These are phyloP conservation scores for Eucalyptus regnans DNA, from an alignment of 345 rosid genomes.

Conservation along the genomic window DNA sequence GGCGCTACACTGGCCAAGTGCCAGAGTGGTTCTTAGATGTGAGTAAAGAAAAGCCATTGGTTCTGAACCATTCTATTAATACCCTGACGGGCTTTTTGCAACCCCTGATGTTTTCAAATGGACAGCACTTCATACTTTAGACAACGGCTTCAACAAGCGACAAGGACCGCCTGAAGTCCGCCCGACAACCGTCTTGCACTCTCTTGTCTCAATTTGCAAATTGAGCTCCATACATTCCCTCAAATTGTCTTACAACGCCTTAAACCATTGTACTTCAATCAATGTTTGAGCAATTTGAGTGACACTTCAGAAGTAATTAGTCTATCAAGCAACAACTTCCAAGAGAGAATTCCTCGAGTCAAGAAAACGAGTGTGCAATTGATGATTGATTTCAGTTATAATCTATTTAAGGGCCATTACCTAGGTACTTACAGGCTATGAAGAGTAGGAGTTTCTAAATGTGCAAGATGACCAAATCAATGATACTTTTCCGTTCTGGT, in stretches of 20 bases:
- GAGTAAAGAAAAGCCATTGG: neutral
- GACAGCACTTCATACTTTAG: neutral
- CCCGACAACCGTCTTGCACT: neutral
- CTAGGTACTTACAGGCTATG: neutral
- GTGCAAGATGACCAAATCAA: neutral
- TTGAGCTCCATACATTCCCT: neutral
- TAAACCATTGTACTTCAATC: neutral
- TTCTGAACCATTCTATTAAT: neutral
- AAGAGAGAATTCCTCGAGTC: neutral
- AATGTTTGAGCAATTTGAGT: neutral
- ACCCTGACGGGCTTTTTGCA: neutral
- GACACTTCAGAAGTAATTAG: neutral
- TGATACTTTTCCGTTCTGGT: neutral
- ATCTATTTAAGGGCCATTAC: neutral
- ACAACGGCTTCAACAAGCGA: neutral
- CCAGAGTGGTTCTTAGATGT: neutral
- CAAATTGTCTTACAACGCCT: neutral
- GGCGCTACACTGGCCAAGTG: neutral
- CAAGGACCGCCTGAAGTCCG: neutral
- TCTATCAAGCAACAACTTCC: neutral
- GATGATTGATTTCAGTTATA: neutral
- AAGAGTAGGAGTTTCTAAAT: neutral
- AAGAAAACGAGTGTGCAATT: neutral
- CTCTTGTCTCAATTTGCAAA: neutral
- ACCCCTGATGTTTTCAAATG: neutral